Conservation (phyloP, 345 rosid species). For the Boechera stricta region DNA sequence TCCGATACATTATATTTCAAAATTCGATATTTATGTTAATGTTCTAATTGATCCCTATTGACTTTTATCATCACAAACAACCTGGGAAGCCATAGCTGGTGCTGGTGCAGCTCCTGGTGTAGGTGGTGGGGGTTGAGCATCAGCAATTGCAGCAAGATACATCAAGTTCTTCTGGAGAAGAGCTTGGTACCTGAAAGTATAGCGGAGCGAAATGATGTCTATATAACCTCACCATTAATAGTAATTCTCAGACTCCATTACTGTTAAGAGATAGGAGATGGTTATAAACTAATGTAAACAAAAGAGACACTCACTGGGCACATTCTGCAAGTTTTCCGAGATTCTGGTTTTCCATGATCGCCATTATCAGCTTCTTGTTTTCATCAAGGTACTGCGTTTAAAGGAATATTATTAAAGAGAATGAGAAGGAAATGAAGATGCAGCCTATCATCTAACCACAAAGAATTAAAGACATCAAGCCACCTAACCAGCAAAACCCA, state of each 20-base stretch:
- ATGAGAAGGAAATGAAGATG: conserved; percentile 18
- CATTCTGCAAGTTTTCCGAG: conserved; percentile 91
- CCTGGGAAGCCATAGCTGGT: conserved; percentile 79
- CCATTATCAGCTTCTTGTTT: conserved; percentile 87
- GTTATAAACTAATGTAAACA: background rate
- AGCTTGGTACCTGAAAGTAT: conserved; percentile 73
- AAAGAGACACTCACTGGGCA: conserved; percentile 70
- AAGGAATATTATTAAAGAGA: background rate
- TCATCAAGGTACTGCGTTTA: conserved; percentile 86
- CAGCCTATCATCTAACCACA: background rate
- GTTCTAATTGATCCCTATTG: background rate
- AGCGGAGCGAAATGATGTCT: background rate
- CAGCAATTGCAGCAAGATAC: conserved; percentile 98
- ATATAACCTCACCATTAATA: background rate
- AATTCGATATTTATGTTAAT: background rate
- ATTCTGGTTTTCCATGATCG: conserved; percentile 94
- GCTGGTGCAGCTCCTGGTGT: conserved; percentile 43
- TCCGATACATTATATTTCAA: background rate
- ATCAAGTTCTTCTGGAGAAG: conserved; percentile 91
- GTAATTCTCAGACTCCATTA: background rate
- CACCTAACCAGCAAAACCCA: conserved; percentile 3
- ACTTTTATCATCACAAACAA: conserved; percentile 17
- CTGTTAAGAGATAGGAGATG: background rate
- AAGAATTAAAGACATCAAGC: background rate
- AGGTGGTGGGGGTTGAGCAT: conserved; percentile 91